Conservation (phyloP, 2,329 filamentous ascomycete species). For the Fusarium irregulare region DNA sequence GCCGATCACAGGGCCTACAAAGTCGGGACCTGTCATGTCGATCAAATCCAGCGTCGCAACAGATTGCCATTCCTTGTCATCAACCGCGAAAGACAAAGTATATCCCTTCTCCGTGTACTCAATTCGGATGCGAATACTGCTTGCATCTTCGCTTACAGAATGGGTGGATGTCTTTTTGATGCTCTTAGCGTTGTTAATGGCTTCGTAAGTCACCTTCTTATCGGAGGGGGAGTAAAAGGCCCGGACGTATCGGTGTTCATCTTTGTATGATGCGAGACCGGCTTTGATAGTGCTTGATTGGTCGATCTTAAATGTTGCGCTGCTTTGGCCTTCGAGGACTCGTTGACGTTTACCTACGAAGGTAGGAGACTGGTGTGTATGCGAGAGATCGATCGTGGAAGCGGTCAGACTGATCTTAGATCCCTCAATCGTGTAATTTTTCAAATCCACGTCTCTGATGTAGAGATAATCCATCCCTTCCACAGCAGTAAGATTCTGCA, state of each 20-base stretch:
- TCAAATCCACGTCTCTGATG: constrained; percentile 6
- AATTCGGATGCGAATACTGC: not conserved
- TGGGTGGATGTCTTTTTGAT: not conserved
- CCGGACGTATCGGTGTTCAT: constrained; percentile 14
- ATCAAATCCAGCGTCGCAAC: constrained; percentile 11
- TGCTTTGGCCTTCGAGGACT: constrained; percentile 4
- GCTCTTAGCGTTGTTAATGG: constrained; percentile 1
- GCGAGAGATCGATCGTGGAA: not conserved
- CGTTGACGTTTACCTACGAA: constrained; percentile 22
- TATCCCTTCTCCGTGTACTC: constrained; percentile 17
- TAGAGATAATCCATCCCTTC: constrained; percentile 12
- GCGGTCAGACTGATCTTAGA: constrained; percentile 5
- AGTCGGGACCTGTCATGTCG: constrained; percentile 20
- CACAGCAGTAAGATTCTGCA: not conserved
- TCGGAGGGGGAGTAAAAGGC: not conserved
- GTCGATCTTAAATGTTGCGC: not conserved
- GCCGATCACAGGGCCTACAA: constrained; percentile 24
- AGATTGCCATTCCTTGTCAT: not conserved
- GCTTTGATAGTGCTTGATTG: not conserved
- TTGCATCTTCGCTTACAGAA: not conserved
- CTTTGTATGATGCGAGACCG: not conserved
- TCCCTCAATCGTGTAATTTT: constrained; percentile 7
- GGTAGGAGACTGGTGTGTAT: not conserved
- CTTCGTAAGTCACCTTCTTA: not conserved
- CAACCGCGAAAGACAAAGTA: not conserved